Conservation (phyloP, 139 green algal genomes). For the Astrephomene gubernaculifera region DNA sequence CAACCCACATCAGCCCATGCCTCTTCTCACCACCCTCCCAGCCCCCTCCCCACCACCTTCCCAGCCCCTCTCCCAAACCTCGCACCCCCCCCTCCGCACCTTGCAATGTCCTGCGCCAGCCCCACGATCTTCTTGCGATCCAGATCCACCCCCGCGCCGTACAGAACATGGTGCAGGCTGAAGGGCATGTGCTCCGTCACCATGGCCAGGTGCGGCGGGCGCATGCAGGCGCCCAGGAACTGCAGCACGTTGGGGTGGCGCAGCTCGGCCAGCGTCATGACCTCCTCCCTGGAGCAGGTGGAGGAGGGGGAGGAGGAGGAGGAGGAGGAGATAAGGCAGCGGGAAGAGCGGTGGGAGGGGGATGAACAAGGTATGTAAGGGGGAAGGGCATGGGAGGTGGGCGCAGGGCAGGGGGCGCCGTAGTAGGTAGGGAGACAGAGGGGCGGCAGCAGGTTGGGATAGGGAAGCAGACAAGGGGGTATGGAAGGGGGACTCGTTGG, state of each 20-base stretch:
- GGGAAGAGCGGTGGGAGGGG: background rate
- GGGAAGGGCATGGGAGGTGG: too few species aligned
- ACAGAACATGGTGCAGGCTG: slow-evolving; percentile 69
- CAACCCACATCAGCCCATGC: too few species aligned
- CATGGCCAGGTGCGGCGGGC: slow-evolving; percentile 69
- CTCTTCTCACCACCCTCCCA: background rate
- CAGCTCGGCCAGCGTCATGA: slow-evolving; percentile 73
- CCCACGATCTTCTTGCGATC: slow-evolving; percentile 57
- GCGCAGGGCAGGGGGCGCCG: too few species aligned
- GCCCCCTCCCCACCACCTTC: background rate
- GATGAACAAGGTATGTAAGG: too few species aligned
- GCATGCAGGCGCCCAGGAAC: slow-evolving; percentile 73
- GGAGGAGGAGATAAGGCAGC: background rate
- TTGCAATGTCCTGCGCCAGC: slow-evolving; percentile 36
- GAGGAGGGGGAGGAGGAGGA: background rate
- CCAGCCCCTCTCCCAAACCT: background rate
- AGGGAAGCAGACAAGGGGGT: too few species aligned
- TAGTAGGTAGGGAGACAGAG: too few species aligned
- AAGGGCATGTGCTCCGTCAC: slow-evolving; percentile 76
- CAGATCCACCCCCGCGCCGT: slow-evolving; percentile 63
- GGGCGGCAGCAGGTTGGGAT: too few species aligned
- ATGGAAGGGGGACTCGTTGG: too few species aligned
- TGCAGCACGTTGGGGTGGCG: slow-evolving; percentile 78
- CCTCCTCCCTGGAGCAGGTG: slow-evolving; percentile 55
- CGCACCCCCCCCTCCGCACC: background rate